phyloP scores from a whole-genome alignment of 2,329 filamentous ascomycete genomes.

The Pestalotiopsis sp. region DNA sequence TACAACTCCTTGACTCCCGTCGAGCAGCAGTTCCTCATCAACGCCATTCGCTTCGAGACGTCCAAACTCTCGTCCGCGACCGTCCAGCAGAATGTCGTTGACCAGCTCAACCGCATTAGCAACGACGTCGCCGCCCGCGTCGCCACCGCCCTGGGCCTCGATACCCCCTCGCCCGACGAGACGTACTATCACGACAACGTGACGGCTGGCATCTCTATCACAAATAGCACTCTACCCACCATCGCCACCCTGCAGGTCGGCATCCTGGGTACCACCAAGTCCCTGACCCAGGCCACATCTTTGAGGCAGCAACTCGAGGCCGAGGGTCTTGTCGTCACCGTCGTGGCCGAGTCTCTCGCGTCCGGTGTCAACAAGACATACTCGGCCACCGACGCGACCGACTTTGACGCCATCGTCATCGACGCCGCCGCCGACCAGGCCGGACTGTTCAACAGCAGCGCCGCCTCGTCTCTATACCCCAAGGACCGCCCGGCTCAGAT shows the following conservation, averaged over 20 bases:
- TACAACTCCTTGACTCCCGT: constrained; percentile 70
- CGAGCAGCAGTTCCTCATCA: constrained; percentile 73
- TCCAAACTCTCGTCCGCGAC: constrained; percentile 58
- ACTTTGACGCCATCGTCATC: constrained; percentile 67
- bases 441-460: constrained; percentile 48
- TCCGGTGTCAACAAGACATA: constrained; percentile 66
- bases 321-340: constrained; percentile 56
- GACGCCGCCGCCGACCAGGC: constrained; percentile 50
- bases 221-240: constrained; percentile 58
- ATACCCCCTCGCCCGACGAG: constrained; percentile 59
- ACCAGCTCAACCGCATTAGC: constrained; percentile 69
- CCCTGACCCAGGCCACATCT: constrained; percentile 48
- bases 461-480: constrained; percentile 61
- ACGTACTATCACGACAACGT: constrained; percentile 72
- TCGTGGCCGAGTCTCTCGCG: constrained; percentile 63
- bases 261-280: constrained; percentile 55
- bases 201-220: constrained; percentile 63
- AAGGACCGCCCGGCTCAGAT: constrained; percentile 66
- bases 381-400: constrained; percentile 62
- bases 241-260: constrained; percentile 68
- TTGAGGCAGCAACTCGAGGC: constrained; percentile 53
- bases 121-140: constrained; percentile 70
- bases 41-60: constrained; percentile 74
- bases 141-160: constrained; percentile 61
- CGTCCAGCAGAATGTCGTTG: constrained; percentile 68